Evolutionary conservation across 2,329 filamentous ascomycete species (phyloP).

Genomic region (Alternaria sp.): DNA sequence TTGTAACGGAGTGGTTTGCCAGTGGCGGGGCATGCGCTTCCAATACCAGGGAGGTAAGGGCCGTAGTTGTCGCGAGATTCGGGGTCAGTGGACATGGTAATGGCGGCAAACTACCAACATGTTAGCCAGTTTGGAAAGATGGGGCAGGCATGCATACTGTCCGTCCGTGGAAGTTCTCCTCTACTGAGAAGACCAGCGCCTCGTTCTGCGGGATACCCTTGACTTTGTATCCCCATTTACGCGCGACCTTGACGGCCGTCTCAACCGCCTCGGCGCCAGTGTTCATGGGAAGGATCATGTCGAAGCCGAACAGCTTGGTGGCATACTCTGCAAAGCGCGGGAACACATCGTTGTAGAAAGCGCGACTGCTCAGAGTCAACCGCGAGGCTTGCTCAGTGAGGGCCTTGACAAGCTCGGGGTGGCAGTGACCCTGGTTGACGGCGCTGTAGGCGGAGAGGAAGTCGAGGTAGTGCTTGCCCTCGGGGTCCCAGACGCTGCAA

Average conservation of each 20-base stretch:
- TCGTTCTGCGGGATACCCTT: constrained; percentile 86
- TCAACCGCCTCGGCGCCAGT: constrained; percentile 96
- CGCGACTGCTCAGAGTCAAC: constrained; percentile 88
- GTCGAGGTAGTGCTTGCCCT: constrained; percentile 90
- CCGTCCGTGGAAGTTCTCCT: constrained; percentile 95
- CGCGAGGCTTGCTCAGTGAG: constrained; percentile 87
- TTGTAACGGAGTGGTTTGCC: constrained; percentile 84
- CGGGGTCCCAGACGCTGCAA: constrained; percentile 93
- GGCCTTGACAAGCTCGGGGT: constrained; percentile 92
- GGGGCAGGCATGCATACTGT: constrained; percentile 68
- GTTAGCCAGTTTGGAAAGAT: constrained; percentile 16
- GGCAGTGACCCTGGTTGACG: constrained; percentile 97
- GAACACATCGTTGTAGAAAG: constrained; percentile 99
- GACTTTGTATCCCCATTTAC: constrained; percentile 98
- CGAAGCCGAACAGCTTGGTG: constrained; percentile 86
- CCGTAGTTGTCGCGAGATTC: constrained; percentile 98
- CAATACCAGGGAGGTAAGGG: constrained; percentile 89
- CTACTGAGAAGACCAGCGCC: constrained; percentile 82
- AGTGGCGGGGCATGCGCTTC: constrained; percentile 76
- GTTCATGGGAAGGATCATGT: constrained; percentile 99
- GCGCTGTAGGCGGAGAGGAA: constrained; percentile 98
- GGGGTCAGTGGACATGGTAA: constrained; percentile 93
- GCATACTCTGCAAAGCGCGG: constrained; percentile 94
- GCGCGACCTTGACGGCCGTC: constrained; percentile 92
- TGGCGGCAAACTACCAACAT: constrained; percentile 78